Evolutionary conservation across 805 yeast genomes (phyloP).

Genomic region (Myxozyma udenii): DNA sequence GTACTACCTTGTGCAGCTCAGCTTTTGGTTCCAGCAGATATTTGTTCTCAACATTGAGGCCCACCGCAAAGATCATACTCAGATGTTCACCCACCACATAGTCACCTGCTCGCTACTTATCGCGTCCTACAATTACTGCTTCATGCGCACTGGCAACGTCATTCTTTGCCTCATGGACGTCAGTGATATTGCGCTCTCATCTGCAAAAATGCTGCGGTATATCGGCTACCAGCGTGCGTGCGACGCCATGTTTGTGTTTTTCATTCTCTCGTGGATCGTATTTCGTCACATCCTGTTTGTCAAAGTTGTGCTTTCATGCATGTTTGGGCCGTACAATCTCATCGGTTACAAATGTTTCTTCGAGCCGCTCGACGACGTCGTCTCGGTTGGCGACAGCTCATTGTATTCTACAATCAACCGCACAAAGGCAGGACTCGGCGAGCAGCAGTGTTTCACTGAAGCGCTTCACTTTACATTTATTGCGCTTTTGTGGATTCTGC

Average conservation of each 20-base stretch:
- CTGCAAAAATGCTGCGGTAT: conserved; percentile 76
- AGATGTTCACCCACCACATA: conserved; percentile 87
- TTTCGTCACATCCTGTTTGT: conserved; percentile 73
- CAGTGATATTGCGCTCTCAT: conserved; percentile 67
- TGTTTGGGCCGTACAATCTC: conserved; percentile 45
- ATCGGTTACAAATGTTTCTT: conserved; percentile 37
- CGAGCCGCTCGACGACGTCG: conserved; percentile 18
- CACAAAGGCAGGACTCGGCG: conserved; percentile 11
- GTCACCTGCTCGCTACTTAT: conserved; percentile 64
- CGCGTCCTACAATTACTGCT: conserved; percentile 72
- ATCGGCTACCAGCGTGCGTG: conserved; percentile 58
- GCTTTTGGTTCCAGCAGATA: conserved; percentile 78
- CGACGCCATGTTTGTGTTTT: conserved; percentile 65
- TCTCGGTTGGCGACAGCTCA: conserved; percentile 11
- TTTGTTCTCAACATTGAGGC: conserved; percentile 74
- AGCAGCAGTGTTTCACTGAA: conserved; percentile 39
- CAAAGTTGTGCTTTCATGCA: conserved; percentile 60
- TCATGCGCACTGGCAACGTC: conserved; percentile 73
- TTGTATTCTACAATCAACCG: conserved; percentile 3
- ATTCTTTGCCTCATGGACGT: conserved; percentile 78
- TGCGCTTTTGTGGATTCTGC: conserved; percentile 60
- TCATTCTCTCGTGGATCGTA: conserved; percentile 65
- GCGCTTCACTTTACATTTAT: conserved; percentile 46
- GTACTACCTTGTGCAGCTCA: conserved; percentile 70
- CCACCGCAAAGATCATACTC: conserved; percentile 74